These are phyloP conservation scores for Sugiyamaella qingdaonensis DNA, from an alignment of 805 yeast genomes.

Conservation along the genomic window DNA sequence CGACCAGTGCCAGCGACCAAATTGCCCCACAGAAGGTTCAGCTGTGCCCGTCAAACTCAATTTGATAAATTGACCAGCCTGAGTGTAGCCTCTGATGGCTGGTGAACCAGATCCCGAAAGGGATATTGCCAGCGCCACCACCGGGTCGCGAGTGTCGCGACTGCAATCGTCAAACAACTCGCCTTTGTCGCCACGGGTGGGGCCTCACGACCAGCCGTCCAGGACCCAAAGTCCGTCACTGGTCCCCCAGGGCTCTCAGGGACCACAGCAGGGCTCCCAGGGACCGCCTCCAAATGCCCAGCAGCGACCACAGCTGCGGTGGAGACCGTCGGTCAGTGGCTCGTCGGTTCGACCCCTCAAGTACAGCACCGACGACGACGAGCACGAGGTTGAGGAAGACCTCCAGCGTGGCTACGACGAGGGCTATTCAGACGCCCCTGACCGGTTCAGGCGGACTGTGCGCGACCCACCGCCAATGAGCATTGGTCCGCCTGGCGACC, in stretches of 20 bases:
- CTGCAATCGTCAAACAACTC: slow-evolving; percentile 1
- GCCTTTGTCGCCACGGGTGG: slow-evolving; percentile 2
- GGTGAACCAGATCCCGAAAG: not conserved
- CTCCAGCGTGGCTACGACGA: slow-evolving; percentile 58
- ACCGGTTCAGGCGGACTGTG: slow-evolving; percentile 26
- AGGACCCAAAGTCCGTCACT: not conserved
- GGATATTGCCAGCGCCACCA: not conserved
- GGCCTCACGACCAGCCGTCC: not conserved
- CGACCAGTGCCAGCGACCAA: too few relatives aligned
- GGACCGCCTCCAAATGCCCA: not conserved
- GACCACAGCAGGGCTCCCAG: not conserved
- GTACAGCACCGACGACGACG: slow-evolving; percentile 80
- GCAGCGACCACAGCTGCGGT: slow-evolving; percentile 7
- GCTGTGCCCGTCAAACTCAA: too few relatives aligned
- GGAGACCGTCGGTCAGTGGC: slow-evolving; percentile 7
- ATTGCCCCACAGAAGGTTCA: too few relatives aligned
- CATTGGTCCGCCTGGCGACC: not conserved
- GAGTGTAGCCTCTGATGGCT: not conserved
- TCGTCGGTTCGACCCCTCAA: slow-evolving; percentile 29
- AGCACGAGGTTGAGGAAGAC: slow-evolving; percentile 63
- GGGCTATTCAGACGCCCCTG: slow-evolving; percentile 69
- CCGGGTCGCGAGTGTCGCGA: slow-evolving; percentile 1
- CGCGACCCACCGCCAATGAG: not conserved
- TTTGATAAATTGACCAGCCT: too few relatives aligned
- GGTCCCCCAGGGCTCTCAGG: not conserved